Conservation (phyloP, 139 green algal species). For the Chlorella sp. region DNA sequence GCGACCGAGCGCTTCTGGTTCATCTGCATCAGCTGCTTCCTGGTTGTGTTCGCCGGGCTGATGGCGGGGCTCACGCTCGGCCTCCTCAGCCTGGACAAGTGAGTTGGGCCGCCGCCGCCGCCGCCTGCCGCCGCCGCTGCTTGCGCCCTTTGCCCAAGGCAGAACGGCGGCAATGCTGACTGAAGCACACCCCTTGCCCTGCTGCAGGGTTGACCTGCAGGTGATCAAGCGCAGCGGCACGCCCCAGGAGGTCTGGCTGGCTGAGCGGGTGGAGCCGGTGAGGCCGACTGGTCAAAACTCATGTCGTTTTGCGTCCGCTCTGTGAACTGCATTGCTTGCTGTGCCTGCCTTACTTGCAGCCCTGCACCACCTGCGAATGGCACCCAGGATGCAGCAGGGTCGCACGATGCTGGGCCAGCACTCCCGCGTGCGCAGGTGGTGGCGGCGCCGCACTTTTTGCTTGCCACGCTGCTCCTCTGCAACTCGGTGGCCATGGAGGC, state of each 20-base stretch:
- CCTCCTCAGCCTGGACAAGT: slow-evolving; percentile 66
- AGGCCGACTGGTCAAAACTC: too few species aligned
- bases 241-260: slow-evolving; percentile 22
- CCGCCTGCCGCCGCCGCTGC: too few species aligned
- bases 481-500: slow-evolving; percentile 79
- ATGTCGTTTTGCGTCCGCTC: too few species aligned
- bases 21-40: neutral
- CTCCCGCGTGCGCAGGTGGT: slow-evolving; percentile 39
- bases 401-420: too few species aligned
- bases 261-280: slow-evolving; percentile 28
- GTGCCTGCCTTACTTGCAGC: neutral
- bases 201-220: slow-evolving; percentile 29
- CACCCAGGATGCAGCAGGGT: too few species aligned
- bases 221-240: slow-evolving; percentile 37
- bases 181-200: too few species aligned
- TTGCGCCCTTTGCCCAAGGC: too few species aligned
- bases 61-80: slow-evolving; percentile 83
- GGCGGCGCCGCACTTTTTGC: slow-evolving; percentile 60
- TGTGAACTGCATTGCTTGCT: too few species aligned
- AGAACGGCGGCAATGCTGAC: too few species aligned
- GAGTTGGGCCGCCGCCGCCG: slow-evolving; percentile 22
- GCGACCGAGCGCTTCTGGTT: neutral
- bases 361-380: too few species aligned
- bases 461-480: slow-evolving; percentile 75
- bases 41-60: neutral